A percentile compares a stretch with the other conserved stretches of the same genome.
Conservation (phyloP, 23 red algal species). For the Agarophyton chilense region DNA sequence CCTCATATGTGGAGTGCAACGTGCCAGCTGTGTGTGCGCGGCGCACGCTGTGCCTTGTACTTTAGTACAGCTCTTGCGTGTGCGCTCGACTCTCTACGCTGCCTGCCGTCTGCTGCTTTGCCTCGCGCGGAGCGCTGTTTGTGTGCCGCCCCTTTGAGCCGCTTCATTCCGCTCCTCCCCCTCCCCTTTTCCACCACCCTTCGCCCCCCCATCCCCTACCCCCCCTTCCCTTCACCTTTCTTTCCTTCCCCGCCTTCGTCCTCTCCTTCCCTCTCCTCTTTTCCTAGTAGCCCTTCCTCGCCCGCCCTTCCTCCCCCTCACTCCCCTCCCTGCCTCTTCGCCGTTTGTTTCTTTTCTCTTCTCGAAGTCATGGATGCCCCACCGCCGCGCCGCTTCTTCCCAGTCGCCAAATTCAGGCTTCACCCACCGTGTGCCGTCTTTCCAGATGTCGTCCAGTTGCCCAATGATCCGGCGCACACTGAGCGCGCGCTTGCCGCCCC, state of each 20-base stretch:
- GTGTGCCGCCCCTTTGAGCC: neutral
- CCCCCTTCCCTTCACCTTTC: neutral
- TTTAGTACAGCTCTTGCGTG: neutral
- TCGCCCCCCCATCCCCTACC: too few species aligned
- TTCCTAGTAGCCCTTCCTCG: too few species aligned
- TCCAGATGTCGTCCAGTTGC: neutral
- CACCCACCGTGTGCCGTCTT: constrained; percentile 16
- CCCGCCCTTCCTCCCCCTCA: neutral
- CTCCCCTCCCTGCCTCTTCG: neutral
- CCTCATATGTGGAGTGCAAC: too few species aligned
- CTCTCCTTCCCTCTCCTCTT: too few species aligned
- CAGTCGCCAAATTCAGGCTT: neutral
- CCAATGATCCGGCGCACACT: neutral
- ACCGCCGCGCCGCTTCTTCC: neutral
- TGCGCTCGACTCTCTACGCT: neutral
- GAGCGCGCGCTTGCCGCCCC: neutral
- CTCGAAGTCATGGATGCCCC: constrained; percentile 1
- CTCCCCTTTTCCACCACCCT: too few species aligned
- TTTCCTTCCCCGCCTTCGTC: neutral
- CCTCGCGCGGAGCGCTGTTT: too few species aligned
- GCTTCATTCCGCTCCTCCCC: neutral
- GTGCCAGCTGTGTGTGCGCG: too few species aligned
- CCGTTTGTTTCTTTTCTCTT: neutral
- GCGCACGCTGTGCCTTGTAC: neutral
- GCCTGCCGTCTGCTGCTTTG: neutral